Conservation (phyloP, 163 green algal genomes). For the Trebouxia gelatinosa region DNA sequence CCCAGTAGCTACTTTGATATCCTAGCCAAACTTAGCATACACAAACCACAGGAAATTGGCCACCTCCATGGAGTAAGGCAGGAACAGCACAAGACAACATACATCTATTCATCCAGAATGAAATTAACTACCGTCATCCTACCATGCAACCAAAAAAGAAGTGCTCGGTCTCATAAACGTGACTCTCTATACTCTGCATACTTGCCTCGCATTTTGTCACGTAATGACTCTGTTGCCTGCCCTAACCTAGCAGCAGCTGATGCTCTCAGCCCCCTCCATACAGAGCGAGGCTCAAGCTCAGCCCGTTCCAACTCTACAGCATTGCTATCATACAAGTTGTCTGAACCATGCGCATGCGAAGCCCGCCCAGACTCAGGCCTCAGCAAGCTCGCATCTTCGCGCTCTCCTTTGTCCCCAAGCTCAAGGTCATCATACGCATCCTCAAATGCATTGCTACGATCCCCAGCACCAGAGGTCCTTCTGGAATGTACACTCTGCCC, state of each 20-base stretch:
- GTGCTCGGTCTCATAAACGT: too few species aligned
- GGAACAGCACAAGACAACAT: not conserved
- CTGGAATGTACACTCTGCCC: slow-evolving; percentile 1
- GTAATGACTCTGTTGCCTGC: slow-evolving; percentile 14
- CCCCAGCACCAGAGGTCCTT: not conserved
- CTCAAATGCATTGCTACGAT: not conserved
- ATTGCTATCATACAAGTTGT: too few species aligned
- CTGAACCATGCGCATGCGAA: too few species aligned
- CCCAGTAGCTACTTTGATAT: too few species aligned
- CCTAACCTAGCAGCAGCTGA: not conserved
- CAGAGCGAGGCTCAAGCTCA: too few species aligned
- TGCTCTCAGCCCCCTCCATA: not conserved
- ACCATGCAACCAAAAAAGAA: too few species aligned
- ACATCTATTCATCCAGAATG: not conserved
- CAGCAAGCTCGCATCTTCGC: slow-evolving; percentile 18
- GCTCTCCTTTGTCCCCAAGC: not conserved
- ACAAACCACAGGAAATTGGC: too few species aligned
- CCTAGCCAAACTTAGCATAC: too few species aligned
- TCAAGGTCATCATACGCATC: slow-evolving; percentile 23
- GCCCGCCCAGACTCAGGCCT: too few species aligned
- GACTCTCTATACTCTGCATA: slow-evolving; percentile 18
- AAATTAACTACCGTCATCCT: not conserved
- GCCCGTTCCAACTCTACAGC: too few species aligned
- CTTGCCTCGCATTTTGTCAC: not conserved
- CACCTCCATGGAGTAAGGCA: too few species aligned